Conservation (phyloP, 75 land plant genomes). For the Cunninghamia lanceolata region DNA sequence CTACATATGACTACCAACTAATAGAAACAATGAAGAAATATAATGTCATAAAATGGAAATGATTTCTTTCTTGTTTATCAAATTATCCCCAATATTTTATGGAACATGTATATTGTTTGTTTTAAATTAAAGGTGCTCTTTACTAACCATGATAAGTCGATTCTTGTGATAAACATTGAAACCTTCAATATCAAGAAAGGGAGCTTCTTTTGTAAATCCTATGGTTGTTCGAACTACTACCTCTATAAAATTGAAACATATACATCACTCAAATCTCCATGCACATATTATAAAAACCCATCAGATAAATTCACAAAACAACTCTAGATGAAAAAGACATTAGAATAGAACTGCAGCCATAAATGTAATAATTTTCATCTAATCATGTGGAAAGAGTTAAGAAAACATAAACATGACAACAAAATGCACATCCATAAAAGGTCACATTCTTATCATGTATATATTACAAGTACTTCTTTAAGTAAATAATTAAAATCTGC, state of each 20-base stretch:
- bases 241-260: slow-evolving; percentile 17
- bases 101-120: not conserved
- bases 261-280: not conserved
- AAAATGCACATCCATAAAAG: not conserved
- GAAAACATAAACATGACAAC: not conserved
- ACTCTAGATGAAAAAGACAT: not conserved
- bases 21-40: not conserved
- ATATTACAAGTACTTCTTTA: not conserved
- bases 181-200: slow-evolving; percentile 64
- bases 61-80: not conserved
- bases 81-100: not conserved
- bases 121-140: not conserved
- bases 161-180: slow-evolving; percentile 91
- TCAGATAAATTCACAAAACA: not conserved
- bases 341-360: not conserved
- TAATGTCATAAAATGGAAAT: not conserved
- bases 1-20: not conserved
- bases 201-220: slow-evolving; percentile 91
- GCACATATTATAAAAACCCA: not conserved
- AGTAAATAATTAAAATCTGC: not conserved
- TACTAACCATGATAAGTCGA: slow-evolving; percentile 81
- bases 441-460: not conserved
- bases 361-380: not conserved
- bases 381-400: not conserved
- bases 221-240: slow-evolving; percentile 54